Evolutionary conservation across 1,284 basidiomycete genomes (phyloP).

Genomic region (Sanguinoderma infundibulare): DNA sequence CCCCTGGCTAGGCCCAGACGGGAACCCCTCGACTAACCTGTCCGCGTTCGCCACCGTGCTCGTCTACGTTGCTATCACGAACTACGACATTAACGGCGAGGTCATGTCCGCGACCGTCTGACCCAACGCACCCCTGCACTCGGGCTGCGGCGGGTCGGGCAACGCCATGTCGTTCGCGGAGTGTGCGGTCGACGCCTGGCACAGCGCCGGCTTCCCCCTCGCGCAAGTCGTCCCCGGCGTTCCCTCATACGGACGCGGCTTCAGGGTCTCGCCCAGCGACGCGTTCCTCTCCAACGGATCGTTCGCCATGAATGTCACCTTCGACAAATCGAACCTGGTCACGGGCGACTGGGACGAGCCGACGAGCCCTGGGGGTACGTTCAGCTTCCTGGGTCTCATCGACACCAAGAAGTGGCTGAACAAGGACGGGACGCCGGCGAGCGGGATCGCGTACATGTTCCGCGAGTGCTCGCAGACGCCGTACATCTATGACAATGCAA

Average conservation of each 20-base stretch:
- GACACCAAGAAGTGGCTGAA: conserved; percentile 54
- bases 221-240: conserved; percentile 83
- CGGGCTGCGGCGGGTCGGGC: conserved; percentile 67
- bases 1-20: conserved; percentile 68
- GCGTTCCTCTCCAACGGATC: conserved; percentile 42
- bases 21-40: conserved; percentile 65
- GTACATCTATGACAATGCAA: conserved; percentile 60
- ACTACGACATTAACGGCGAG: conserved; percentile 81
- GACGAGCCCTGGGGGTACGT: conserved; percentile 50
- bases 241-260: conserved; percentile 76
- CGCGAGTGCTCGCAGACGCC: conserved; percentile 76
- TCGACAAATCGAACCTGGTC: conserved; percentile 47
- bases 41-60: conserved; percentile 71
- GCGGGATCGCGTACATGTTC: conserved; percentile 54
- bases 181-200: conserved; percentile 78
- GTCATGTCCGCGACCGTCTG: conserved; percentile 50
- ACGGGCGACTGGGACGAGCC: conserved; percentile 59
- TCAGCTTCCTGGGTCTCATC: conserved; percentile 65
- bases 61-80: conserved; percentile 88
- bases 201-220: conserved; percentile 76
- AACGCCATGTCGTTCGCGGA: conserved; percentile 77
- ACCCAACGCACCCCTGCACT: conserved; percentile 83
- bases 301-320: conserved; percentile 51
- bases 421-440: conserved; percentile 51
- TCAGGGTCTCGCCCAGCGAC: conserved; percentile 43